A percentile compares a stretch with the other conserved stretches of the same genome.
These are phyloP conservation scores for Termitomyces sp. DNA, from an alignment of 768 basidiomycete species.

Conservation along the genomic window DNA sequence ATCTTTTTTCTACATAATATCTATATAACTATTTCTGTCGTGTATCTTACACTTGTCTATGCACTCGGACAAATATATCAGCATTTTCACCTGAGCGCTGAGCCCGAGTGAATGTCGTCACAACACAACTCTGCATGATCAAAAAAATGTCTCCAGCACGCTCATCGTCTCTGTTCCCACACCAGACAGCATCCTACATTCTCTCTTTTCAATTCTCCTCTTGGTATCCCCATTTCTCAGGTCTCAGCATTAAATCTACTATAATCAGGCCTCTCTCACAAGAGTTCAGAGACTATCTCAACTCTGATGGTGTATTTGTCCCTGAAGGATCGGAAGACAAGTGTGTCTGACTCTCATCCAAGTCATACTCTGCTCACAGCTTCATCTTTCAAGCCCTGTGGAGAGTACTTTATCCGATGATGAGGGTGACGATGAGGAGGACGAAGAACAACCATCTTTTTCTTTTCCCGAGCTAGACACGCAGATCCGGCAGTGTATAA, in stretches of 20 bases:
- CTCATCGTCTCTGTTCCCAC: slow-evolving; percentile 46
- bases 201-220: slow-evolving; percentile 79
- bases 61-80: slow-evolving; percentile 5
- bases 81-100: background rate
- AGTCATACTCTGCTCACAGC: slow-evolving; percentile 1
- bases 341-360: slow-evolving; percentile 41
- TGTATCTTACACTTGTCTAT: slow-evolving; percentile 13
- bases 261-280: slow-evolving; percentile 66
- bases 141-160: slow-evolving; percentile 12
- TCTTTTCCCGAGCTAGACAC: slow-evolving; percentile 83
- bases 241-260: slow-evolving; percentile 67
- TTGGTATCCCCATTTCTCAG: slow-evolving; percentile 76
- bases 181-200: slow-evolving; percentile 48
- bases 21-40: slow-evolving; percentile 10
- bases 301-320: slow-evolving; percentile 81
- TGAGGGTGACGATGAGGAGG: slow-evolving; percentile 32
- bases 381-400: slow-evolving; percentile 37
- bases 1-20: background rate
- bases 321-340: slow-evolving; percentile 79
- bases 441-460: slow-evolving; percentile 36
- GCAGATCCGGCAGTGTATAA: slow-evolving; percentile 63
- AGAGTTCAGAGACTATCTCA: slow-evolving; percentile 69
- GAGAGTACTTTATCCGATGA: slow-evolving; percentile 63
- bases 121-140: background rate
- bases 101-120: background rate